Evolutionary conservation across 192 early-diverging fungal species (phyloP), one percentile per base, ranked within the genome.

Genomic region (Endogone sp.): DNA sequence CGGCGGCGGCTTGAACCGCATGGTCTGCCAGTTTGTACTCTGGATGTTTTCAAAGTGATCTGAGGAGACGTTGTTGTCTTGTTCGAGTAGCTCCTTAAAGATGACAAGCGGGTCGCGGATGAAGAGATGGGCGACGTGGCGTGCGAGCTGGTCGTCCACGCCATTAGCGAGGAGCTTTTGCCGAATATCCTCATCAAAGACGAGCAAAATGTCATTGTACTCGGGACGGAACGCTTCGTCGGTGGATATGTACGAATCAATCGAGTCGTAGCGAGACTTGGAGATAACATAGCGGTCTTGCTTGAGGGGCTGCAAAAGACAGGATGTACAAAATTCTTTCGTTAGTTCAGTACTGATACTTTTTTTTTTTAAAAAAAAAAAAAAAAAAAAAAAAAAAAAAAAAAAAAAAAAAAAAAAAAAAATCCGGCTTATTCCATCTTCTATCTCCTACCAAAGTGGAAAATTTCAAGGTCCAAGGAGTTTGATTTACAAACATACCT

Each of bases 11-110:
- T 99, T 99, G 85, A 99, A 99, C 8, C 97, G 90, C 88, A 97
- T 92, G 20, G 95, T 96, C 82, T 99, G 97, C 97, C 97, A 99
- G 79, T 99, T 99, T 56, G 97, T 99, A n/a, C 92, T 94, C 83
- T 99, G 97, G 44, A 99, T 86, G 78, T 99, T 99, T 79, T 99
- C 97, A 86, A 99, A 99, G 71, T 99, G 97, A 75, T 99, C 97
- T 0, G 92, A 90, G 29, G 84, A 89, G 11, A 81, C 76, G n/a
- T 82, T 75, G 69, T 99, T 90, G 76, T 98, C 92, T 60, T 93
- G 86, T 30, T 96, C 81, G 62, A 98, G 77, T 54, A 96, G 76
- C 80, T 99, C 97, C 68, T 90, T 73, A 69, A 93, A 99, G 22
- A 99, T 88, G 16, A 99, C 96, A 59, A 99, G 83, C 60, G 97